Base-by-base conservation (phyloP, 148 eudicot genomes). In the Fagopyrum tataricum region DNA sequence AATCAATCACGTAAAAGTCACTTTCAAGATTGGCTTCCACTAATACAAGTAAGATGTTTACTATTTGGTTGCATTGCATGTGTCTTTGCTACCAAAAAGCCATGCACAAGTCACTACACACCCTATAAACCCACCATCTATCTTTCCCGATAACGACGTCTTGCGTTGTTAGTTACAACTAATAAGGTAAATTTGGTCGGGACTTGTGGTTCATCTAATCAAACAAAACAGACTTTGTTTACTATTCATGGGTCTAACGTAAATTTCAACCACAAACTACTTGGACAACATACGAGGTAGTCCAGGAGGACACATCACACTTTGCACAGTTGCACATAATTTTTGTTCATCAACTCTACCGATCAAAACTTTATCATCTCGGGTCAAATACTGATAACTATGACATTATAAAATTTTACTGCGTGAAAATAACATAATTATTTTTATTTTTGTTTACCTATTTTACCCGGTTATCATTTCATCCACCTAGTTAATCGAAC, bases 61-160 rank as follows among this genome's bases (percentile, higher is more conserved):
- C 6, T 59, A 26, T 14, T 61, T 24, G 13, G 20, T 64, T 64
- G 69, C 43, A 64, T 37, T 64, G 69, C 69, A 64, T 64, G 69
- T 64, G 44, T 14, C 6, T 64, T 64, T 64, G 69, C 17, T 64
- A 14, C 43, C 43, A 2, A 14, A 64, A 64, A 64, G 69, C 3
- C 14, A 14, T 64, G 43, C 69, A 64, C 5, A 64, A 64, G n/a
- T n/a, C n/a, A n/a, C n/a, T n/a, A n/a, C n/a, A 39, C 69, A 59
- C 1, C 18, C 14, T 64, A 37, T 39, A 10, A 61, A 24, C 11
- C 44, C 69, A 64, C 26, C 64, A 55, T 55, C 9, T 55, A 55
- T 55, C 9, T 55, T 56, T 3, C 31, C 13, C 15, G 44, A 39
- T 15, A 9, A 13, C 18, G 20, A 21, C 26, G 18, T 9, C 39